Base-by-base conservation (phyloP, 352 stramenopile genomes). In the Phytophthora crassamura region DNA sequence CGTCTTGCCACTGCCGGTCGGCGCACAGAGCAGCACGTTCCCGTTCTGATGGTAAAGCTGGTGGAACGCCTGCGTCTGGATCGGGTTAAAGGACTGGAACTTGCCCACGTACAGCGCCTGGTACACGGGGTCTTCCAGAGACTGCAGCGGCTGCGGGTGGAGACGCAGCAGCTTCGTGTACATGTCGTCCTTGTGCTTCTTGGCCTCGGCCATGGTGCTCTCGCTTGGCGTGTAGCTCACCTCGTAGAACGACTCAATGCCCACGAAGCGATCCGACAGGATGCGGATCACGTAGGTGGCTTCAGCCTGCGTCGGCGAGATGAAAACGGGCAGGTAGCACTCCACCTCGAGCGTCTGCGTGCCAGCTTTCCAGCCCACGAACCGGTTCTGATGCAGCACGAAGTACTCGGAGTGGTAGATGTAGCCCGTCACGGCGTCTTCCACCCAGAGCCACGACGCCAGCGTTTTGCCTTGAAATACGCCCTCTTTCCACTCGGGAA, bases 61-160 rank as follows among this genome's bases (percentile, higher is more conserved):
- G 61, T 99, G 91, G 74, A 99, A 99, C 5, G 98, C 67, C 60
- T 99, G 98, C 35, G 97, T 99, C 80, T 99, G 98, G 60, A 99
- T 98, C 36, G 86, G 85, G 62, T 97, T 97, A 30, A 97, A 92
- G 32, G 78, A 80, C 39, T 93, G 80, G 74, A 98, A 98, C 35
- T 72, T 74, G 58, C 90, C 97, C 15, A 74, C 58, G 64, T 98
- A 99, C 6, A 99, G 65, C 12, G 85, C 61, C 69, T 99, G 87
- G 72, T 97, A 99, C 12, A 83, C 75, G 6, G 84, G 64, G 59
- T 99, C 89, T 36, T 97, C 75, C 1, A 99, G 78, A 16, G 95
- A 98, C 28, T 86, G 75, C 16, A 98, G 80, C 34, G 98, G 97
- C 48, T 99, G 86, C 10, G 98, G 98, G 34, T 97, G 93, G 2